Conservation (phyloP, 2,329 filamentous ascomycete genomes). For the Epichloe sylvatica region DNA sequence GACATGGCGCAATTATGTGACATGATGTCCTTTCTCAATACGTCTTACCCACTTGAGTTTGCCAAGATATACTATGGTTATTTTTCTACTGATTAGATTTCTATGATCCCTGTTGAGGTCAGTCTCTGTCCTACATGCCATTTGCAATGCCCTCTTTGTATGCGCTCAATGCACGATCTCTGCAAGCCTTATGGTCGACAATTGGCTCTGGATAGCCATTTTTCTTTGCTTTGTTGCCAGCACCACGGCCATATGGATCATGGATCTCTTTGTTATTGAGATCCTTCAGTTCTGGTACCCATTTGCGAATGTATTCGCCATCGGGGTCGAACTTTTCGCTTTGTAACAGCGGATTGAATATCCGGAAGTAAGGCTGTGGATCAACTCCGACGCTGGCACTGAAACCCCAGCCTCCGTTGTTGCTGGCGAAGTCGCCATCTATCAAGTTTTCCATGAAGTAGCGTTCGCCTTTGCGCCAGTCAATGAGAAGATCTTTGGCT, state of each 20-base stretch:
- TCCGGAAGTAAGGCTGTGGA: conserved; percentile 78
- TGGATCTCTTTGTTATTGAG: conserved; percentile 59
- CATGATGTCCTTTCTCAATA: not conserved
- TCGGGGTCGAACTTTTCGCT: conserved; percentile 73
- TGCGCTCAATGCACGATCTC: conserved; percentile 51
- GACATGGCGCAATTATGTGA: conserved; percentile 24
- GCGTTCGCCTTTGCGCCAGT: conserved; percentile 70
- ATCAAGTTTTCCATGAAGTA: conserved; percentile 74
- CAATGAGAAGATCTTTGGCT: conserved; percentile 64
- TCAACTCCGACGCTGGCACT: conserved; percentile 59
- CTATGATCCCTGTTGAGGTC: not conserved
- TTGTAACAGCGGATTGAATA: conserved; percentile 77
- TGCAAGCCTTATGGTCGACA: conserved; percentile 56
- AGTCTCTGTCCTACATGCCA: conserved; percentile 11
- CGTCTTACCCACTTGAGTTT: not conserved
- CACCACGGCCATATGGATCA: conserved; percentile 61
- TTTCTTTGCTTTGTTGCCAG: conserved; percentile 42
- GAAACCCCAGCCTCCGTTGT: conserved; percentile 50
- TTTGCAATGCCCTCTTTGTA: conserved; percentile 45
- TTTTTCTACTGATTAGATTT: too few relatives aligned
- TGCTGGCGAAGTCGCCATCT: conserved; percentile 68
- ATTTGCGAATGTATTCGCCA: conserved; percentile 68
- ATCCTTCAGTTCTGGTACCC: conserved; percentile 60
- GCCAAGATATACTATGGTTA: not conserved
- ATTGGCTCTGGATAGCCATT: conserved; percentile 61